Conservation (phyloP, 2,329 filamentous ascomycete species). For the Nannizziopsis barbatae region DNA sequence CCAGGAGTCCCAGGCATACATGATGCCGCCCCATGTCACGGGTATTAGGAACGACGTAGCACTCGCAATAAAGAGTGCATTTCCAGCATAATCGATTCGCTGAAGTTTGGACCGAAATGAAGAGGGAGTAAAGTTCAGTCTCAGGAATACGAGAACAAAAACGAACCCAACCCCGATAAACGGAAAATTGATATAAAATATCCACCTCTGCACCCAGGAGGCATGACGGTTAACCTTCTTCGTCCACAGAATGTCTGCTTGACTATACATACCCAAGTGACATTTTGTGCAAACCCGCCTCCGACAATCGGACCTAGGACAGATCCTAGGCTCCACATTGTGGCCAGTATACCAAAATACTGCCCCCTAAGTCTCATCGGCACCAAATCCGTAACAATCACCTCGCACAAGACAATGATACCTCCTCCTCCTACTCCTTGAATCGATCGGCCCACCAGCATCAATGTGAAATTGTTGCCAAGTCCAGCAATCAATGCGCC, state of each 20-base stretch:
- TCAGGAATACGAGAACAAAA: slow-evolving; percentile 43
- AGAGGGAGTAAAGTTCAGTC: slow-evolving; percentile 39
- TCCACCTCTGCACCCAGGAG: slow-evolving; percentile 42
- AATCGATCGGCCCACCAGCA: slow-evolving; percentile 37
- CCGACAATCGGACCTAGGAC: slow-evolving; percentile 34
- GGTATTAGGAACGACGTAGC: slow-evolving; percentile 51
- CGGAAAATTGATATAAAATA: slow-evolving; percentile 55
- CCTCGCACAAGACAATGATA: slow-evolving; percentile 34
- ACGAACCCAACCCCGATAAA: slow-evolving; percentile 42
- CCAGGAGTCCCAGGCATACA: slow-evolving; percentile 54
- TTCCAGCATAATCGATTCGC: slow-evolving; percentile 53
- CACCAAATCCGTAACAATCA: slow-evolving; percentile 37
- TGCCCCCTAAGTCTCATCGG: slow-evolving; percentile 31
- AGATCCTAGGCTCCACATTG: slow-evolving; percentile 32
- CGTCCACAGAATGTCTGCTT: not conserved
- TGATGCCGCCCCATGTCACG: slow-evolving; percentile 53
- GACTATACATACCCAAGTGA: slow-evolving; percentile 26
- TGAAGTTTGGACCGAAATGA: slow-evolving; percentile 40
- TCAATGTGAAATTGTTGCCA: slow-evolving; percentile 32
- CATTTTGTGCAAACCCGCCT: slow-evolving; percentile 31
- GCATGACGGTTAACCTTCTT: not conserved
- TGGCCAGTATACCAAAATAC: slow-evolving; percentile 31
- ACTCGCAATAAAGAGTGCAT: slow-evolving; percentile 49
- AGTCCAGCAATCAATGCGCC: slow-evolving; percentile 34
- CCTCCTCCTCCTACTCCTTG: slow-evolving; percentile 39